Evolutionary conservation across 352 stramenopile species (phyloP).

Genomic region (Phytophthora citricola): DNA sequence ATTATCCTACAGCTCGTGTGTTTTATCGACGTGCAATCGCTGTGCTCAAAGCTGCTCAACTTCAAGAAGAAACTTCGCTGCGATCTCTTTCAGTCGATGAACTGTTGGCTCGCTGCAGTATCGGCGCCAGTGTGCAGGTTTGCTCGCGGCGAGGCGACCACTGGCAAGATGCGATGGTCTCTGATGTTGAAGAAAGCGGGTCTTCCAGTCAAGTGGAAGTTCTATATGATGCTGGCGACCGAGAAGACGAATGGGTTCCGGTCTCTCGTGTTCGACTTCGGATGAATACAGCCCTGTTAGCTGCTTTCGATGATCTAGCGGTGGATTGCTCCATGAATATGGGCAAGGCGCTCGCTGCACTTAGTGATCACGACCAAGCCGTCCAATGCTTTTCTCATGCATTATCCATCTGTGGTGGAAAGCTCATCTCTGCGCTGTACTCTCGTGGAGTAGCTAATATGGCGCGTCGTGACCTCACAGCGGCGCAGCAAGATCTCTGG

Average conservation of each 20-base stretch:
- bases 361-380: constrained; percentile 62
- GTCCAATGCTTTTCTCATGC: constrained; percentile 69
- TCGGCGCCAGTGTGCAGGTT: constrained; percentile 68
- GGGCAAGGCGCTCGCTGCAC: constrained; percentile 68
- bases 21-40: constrained; percentile 74
- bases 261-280: constrained; percentile 59
- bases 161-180: constrained; percentile 68
- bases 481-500: constrained; percentile 73
- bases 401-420: constrained; percentile 43
- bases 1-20: constrained; percentile 56
- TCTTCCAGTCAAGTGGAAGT: constrained; percentile 59
- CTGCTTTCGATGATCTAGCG: constrained; percentile 55
- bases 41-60: constrained; percentile 52
- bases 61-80: constrained; percentile 51
- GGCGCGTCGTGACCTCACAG: constrained; percentile 65
- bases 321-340: constrained; percentile 88
- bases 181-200: constrained; percentile 55
- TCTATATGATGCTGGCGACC: constrained; percentile 59
- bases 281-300: constrained; percentile 58
- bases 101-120: constrained; percentile 47
- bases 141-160: constrained; percentile 14
- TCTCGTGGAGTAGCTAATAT: constrained; percentile 71
- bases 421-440: constrained; percentile 73
- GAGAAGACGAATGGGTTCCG: constrained; percentile 59
- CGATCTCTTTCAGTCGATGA: constrained; percentile 36